Conservation (phyloP, 2,329 filamentous ascomycete genomes). For the Paecilomyces niveus region DNA sequence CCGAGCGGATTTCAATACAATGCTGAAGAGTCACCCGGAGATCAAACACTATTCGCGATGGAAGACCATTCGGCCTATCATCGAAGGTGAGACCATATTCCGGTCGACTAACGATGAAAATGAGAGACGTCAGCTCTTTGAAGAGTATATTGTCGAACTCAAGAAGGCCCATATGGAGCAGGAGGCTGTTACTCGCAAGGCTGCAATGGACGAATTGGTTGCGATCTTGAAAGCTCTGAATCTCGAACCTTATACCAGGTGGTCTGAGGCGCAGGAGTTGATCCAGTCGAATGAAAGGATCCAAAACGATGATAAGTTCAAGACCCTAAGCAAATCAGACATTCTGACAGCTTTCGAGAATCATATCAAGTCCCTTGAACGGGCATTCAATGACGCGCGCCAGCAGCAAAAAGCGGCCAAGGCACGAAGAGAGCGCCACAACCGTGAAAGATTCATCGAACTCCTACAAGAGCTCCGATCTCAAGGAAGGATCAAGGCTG, state of each 20-base stretch:
- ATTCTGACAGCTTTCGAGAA: conserved; percentile 89
- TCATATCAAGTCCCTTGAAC: conserved; percentile 88
- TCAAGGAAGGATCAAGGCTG: conserved; percentile 77
- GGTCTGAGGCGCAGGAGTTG: conserved; percentile 79
- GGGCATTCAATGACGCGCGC: conserved; percentile 80
- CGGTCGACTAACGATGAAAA: conserved; percentile 80
- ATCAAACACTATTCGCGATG: conserved; percentile 96
- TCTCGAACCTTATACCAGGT: conserved; percentile 87
- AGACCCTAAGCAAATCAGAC: conserved; percentile 78
- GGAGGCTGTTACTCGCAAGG: conserved; percentile 64
- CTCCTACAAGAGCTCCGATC: conserved; percentile 68
- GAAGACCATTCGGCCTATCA: conserved; percentile 90
- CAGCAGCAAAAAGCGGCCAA: conserved; percentile 81
- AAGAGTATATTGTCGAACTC: conserved; percentile 82
- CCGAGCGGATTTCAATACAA: conserved; percentile 86
- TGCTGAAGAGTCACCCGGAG: conserved; percentile 93
- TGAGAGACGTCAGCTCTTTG: conserved; percentile 83
- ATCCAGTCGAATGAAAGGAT: conserved; percentile 73
- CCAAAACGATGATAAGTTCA: conserved; percentile 76
- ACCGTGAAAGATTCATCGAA: conserved; percentile 70
- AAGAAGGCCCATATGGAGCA: conserved; percentile 73
- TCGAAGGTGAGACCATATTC: conserved; percentile 93
- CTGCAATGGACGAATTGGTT: conserved; percentile 76
- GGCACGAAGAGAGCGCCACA: conserved; percentile 74
- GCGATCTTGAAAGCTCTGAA: conserved; percentile 71